phyloP scores from a whole-genome alignment of 345 rosid genomes.

The Viola odorata region DNA sequence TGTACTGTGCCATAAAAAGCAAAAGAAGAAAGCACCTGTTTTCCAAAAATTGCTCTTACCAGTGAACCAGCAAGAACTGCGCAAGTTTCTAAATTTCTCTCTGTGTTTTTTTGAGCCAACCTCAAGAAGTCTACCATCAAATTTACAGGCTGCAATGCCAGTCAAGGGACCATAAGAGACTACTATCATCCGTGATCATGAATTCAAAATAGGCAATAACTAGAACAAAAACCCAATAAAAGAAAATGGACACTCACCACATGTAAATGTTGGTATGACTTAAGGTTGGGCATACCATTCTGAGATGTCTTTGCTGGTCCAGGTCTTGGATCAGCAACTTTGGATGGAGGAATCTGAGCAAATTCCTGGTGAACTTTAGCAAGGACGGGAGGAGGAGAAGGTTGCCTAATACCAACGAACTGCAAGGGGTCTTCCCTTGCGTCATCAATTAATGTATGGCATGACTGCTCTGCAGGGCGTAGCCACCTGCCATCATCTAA shows the following conservation, averaged over 20 bases:
- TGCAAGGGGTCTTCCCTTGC: conserved; percentile 75
- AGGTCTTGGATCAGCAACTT: conserved; percentile 99
- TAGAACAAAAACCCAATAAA: not conserved
- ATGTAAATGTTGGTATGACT: conserved; percentile 72
- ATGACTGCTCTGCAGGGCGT: conserved; percentile 40
- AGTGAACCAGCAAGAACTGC: conserved; percentile 90
- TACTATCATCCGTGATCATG: conserved; percentile 9
- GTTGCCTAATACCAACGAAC: conserved; percentile 72
- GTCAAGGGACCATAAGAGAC: conserved; percentile 12
- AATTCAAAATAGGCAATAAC: not conserved
- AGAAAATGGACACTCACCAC: conserved; percentile 47
- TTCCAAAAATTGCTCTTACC: conserved; percentile 39
- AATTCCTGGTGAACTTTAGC: conserved; percentile 61
- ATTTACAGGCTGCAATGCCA: conserved; percentile 59
- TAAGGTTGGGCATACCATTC: conserved; percentile 43
- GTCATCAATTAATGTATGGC: conserved; percentile 41
- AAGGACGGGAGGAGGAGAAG: conserved; percentile 92
- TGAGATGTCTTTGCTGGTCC: conserved; percentile 74
- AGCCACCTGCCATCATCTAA: conserved; percentile 93
- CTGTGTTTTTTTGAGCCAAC: conserved; percentile 73
- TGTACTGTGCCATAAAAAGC: not conserved
- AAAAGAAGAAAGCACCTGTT: not conserved
- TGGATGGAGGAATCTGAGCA: conserved; percentile 75
- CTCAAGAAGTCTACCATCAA: conserved; percentile 87
- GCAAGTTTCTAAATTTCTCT: conserved; percentile 88